Percentiles rank a stretch among this genome's conserved stretches.
These are phyloP conservation scores for Tremella yokohamensis DNA, from an alignment of 768 basidiomycete genomes.

Conservation along the genomic window DNA sequence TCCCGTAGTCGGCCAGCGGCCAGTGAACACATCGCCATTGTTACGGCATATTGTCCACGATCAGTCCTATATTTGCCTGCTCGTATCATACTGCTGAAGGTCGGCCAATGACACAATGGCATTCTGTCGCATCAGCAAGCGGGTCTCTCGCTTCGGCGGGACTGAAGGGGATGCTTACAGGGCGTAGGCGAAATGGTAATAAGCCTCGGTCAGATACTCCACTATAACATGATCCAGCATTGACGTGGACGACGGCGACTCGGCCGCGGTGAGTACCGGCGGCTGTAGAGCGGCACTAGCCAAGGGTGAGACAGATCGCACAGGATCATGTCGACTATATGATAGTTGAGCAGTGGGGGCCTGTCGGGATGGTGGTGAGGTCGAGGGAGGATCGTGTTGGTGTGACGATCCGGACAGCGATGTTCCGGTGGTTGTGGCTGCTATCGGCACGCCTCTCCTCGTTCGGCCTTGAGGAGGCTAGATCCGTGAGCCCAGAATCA, in stretches of 20 bases:
- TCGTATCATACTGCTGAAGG: not conserved
- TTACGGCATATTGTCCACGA: not conserved
- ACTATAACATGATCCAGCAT: slow-evolving; percentile 2
- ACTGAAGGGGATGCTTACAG: slow-evolving; percentile 16
- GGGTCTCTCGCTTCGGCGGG: too few species aligned
- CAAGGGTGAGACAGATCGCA: not conserved
- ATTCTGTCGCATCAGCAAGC: not conserved
- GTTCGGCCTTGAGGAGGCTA: too few species aligned
- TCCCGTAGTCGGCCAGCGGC: not conserved
- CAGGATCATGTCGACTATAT: not conserved
- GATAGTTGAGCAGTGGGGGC: not conserved
- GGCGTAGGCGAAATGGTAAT: slow-evolving; percentile 24
- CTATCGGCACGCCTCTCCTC: too few species aligned
- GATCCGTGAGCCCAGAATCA: too few species aligned
- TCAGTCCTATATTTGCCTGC: not conserved
- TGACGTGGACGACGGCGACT: not conserved
- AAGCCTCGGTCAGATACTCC: slow-evolving; percentile 20
- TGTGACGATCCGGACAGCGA: too few species aligned
- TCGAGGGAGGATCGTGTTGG: too few species aligned
- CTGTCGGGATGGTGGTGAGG: too few species aligned
- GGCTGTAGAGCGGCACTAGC: not conserved
- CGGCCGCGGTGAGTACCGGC: not conserved
- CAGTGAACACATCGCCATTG: not conserved
- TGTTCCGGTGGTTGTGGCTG: too few species aligned
- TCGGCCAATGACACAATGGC: not conserved